Evolutionary conservation across 2,329 filamentous ascomycete species (phyloP).

Genomic region (Sporothrix phasma): DNA sequence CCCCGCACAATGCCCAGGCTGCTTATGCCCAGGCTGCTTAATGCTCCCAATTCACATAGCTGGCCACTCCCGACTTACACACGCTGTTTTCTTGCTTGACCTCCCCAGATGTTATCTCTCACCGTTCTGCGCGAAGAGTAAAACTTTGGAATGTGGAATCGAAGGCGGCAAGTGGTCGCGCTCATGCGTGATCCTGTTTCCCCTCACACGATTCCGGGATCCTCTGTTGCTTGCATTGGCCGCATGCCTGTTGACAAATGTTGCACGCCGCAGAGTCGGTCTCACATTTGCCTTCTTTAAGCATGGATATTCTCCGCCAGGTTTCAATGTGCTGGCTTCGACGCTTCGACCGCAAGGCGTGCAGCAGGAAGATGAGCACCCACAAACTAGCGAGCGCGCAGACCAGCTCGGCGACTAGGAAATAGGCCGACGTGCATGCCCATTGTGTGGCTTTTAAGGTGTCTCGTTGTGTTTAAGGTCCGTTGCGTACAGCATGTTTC

Average conservation of each 20-base stretch:
- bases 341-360: constrained; percentile 13
- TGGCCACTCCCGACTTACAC: background rate
- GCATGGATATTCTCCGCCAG: constrained; percentile 21
- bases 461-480: background rate
- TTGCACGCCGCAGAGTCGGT: constrained; percentile 15
- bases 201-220: constrained; percentile 16
- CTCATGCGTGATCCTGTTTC: constrained; percentile 3
- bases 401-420: background rate
- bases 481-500: constrained; percentile 13
- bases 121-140: background rate
- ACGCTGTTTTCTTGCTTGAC: background rate
- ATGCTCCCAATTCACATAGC: background rate
- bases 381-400: constrained; percentile 12
- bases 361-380: constrained; percentile 13
- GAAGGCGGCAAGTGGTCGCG: background rate
- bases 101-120: background rate
- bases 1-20: background rate
- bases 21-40: background rate
- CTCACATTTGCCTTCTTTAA: constrained; percentile 19
- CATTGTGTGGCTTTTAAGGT: background rate
- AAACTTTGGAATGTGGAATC: background rate
- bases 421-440: background rate
- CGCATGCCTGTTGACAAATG: constrained; percentile 16
- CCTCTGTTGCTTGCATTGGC: constrained; percentile 13
- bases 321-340: constrained; percentile 18